Evolutionary conservation across 495 filamentous ascomycete genomes (phyloP).

Genomic region (Cercophora sp.): DNA sequence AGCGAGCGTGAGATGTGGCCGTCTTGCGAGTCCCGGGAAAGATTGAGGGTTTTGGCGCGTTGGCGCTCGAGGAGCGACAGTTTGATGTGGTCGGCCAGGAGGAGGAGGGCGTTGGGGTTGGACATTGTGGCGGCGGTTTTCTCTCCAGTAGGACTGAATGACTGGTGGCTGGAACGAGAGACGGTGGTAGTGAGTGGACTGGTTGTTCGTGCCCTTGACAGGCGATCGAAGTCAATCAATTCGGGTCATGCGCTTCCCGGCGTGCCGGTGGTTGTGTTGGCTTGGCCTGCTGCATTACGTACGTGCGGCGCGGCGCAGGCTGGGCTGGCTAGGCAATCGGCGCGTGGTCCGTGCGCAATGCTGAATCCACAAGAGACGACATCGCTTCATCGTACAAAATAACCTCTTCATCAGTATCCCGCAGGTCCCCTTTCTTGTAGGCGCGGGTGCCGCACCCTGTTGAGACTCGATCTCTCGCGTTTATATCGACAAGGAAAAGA

Average conservation of each 20-base stretch:
- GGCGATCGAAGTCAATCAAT: slow-evolving; percentile 12
- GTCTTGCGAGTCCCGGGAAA: slow-evolving; percentile 76
- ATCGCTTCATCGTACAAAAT: not conserved
- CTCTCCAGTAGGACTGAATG: not conserved
- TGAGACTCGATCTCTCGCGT: not conserved
- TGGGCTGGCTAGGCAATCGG: too few species aligned
- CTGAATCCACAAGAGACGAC: not conserved
- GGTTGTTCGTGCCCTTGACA: too few species aligned
- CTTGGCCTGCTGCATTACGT: slow-evolving; percentile 11
- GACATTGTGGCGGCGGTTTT: slow-evolving; percentile 33
- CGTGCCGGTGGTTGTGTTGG: slow-evolving; percentile 1
- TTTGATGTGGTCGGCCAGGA: slow-evolving; percentile 76
- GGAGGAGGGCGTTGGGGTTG: slow-evolving; percentile 61
- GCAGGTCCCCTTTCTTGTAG: slow-evolving; percentile 29
- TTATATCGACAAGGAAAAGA: not conserved
- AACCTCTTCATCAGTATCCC: not conserved
- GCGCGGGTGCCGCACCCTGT: not conserved
- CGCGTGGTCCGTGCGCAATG: slow-evolving; percentile 1
- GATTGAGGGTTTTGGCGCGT: slow-evolving; percentile 80
- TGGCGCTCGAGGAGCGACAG: slow-evolving; percentile 81
- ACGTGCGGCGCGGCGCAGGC: not conserved
- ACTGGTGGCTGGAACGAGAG: not conserved
- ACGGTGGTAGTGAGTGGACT: too few species aligned
- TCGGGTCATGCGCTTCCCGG: slow-evolving; percentile 1
- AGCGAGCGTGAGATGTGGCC: slow-evolving; percentile 85